Evolutionary conservation across 306 rosid genomes (phyloP).

Genomic region (Acacia melanoxylon): DNA sequence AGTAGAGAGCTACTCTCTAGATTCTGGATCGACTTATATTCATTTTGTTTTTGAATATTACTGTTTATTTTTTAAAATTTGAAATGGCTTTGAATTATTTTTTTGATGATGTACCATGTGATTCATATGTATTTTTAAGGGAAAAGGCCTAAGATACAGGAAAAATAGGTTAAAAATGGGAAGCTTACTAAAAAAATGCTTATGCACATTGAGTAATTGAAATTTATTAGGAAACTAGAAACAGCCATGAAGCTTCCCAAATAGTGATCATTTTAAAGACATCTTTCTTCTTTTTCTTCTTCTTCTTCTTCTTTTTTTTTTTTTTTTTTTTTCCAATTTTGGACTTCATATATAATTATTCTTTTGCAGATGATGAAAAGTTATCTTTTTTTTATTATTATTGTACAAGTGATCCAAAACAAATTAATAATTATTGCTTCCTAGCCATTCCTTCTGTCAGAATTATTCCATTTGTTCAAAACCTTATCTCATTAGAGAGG

Average conservation of each 20-base stretch:
- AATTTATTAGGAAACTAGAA: slow-evolving; percentile 2
- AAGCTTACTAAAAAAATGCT: slow-evolving; percentile 15
- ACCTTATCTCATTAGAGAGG: slow-evolving; percentile 6
- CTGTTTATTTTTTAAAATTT: background rate
- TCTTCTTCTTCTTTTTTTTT: no score
- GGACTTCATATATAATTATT: background rate
- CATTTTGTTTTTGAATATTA: background rate
- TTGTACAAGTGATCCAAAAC: background rate
- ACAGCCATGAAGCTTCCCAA: slow-evolving; percentile 14
- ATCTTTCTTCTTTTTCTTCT: no score
- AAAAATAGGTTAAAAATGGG: background rate
- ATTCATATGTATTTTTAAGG: background rate
- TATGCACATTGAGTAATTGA: slow-evolving; percentile 10
- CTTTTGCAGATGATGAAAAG: background rate
- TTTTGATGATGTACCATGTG: background rate
- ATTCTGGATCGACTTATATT: background rate
- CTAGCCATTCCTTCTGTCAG: slow-evolving; percentile 12
- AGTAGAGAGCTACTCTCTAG: no score
- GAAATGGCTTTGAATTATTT: background rate
- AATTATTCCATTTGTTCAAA: slow-evolving; percentile 10
- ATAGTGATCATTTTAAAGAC: slow-evolving; percentile 8
- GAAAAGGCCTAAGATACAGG: background rate
- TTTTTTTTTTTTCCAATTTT: background rate
- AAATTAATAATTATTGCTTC: background rate
- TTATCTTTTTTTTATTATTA: background rate